Evolutionary conservation across 495 filamentous ascomycete genomes (phyloP), one percentile per base, ranked within the genome.

Genomic region (Penicillium paxilli): DNA sequence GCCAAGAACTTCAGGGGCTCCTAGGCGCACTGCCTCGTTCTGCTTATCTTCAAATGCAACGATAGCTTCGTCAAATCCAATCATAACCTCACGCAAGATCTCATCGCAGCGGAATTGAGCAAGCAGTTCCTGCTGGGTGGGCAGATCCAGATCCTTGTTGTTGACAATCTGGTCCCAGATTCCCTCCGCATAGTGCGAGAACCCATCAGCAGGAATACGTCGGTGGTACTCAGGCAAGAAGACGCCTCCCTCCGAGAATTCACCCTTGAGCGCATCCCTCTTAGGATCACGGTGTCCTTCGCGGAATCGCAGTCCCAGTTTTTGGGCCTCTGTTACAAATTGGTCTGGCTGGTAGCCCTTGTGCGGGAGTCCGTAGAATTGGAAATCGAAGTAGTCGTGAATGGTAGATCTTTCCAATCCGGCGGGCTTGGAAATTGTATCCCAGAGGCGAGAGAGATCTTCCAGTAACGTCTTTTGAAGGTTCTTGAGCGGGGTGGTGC

Each of bases 161-260:
- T 91, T 89, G 61, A 96, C 91, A 61, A 98, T 98, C 70, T 97
- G 94, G 66, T 96, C 91, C 94, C 94, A 98, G 14, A 98, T 84
- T 32, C 92, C 89, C 62, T 91, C 85, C 8, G 94, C 92, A 65
- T 98, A 98, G 47, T 89, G 79, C 3, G 93, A 86, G 68, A 97
- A 93, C 5, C 94, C 94, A 67, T 98, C 94, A 9, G 94, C 94
- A 33, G 94, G 94, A 51, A 98, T 97, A 49, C 95, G 81, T 52
- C 94, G 81, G 73, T 98, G 94, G 66, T 98, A 98, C 58, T 96
- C 91, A 12, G 94, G 88, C 28, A 96, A 70, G 71, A 98, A 95
- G 3, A 98, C 81, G 1, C 89, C 89, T 0, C 85, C 88, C 24
- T 86, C 81, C 25, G 90, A 86, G 51, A 92, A 87, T 58, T 92